Percentiles rank a stretch among this genome's conserved stretches.
Conservation (phyloP, 352 stramenopile species). For the Thraustotheca clavata region DNA sequence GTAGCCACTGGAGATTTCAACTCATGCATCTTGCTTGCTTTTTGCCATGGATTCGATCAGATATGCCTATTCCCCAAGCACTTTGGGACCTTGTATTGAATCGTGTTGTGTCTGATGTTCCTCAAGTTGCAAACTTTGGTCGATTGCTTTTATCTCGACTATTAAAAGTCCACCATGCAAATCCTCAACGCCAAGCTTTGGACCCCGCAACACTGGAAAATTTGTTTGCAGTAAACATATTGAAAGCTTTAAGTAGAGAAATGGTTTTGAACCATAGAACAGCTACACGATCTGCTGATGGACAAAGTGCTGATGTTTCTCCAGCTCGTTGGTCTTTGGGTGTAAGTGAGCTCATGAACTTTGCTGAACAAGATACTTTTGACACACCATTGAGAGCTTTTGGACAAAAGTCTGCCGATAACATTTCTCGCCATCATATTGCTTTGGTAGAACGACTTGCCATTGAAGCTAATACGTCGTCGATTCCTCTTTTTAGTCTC, state of each 20-base stretch:
- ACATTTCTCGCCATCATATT: conserved; percentile 8
- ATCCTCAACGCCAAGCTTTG: not conserved
- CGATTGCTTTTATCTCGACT: conserved; percentile 43
- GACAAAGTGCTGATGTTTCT: conserved; percentile 52
- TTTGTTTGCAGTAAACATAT: conserved; percentile 38
- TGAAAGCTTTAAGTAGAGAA: conserved; percentile 32
- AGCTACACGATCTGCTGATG: conserved; percentile 50
- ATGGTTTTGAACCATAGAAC: conserved; percentile 47
- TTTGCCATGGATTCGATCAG: conserved; percentile 48
- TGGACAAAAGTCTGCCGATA: conserved; percentile 1
- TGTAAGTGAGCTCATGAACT: conserved; percentile 42
- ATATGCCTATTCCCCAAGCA: conserved; percentile 31
- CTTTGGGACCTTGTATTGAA: conserved; percentile 49
- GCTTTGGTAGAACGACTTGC: conserved; percentile 1
- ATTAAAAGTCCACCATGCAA: conserved; percentile 30
- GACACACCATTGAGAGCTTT: not conserved
- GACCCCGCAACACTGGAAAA: conserved; percentile 22
- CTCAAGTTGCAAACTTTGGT: conserved; percentile 51
- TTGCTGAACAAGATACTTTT: conserved; percentile 5
- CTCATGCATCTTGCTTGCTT: conserved; percentile 62
- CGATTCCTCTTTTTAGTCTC: not conserved
- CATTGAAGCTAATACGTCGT: not conserved
- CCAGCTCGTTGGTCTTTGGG: conserved; percentile 70
- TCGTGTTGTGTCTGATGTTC: conserved; percentile 45
- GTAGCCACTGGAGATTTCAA: conserved; percentile 70